Evolutionary conservation across 2,329 filamentous ascomycete genomes (phyloP), one percentile per base, ranked within the genome.

Genomic region (Stachybotrys elegans): DNA sequence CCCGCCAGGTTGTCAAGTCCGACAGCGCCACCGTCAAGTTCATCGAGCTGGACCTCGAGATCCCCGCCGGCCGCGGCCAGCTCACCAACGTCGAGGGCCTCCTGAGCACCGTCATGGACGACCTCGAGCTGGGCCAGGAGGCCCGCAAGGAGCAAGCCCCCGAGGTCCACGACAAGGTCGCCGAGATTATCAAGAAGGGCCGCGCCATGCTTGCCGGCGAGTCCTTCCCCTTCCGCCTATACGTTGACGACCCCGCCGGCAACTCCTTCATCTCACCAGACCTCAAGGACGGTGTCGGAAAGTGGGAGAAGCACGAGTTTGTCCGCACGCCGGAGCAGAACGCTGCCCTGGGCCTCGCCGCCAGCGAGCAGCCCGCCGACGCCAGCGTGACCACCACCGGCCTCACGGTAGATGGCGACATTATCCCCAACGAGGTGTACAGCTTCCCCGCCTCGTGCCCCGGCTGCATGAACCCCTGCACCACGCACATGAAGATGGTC

Each of bases 401-500:
- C 14, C 63, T 75, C 22, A 65, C 61, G 21, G 62, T 63, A 4
- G 79, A 85, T 35, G 84, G 88, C 22, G 86, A 95, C n/a, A 93
- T 97, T 56, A 76, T 93, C 39, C 88, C 94, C 51, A 86, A 95
- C 62, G 86, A 95, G 64, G 86, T 96, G 22, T 97, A 97, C 72
- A 84, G 83, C 47, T 93, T 98, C 69, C 92, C 92, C 3, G 85
- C 91, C 6, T 87, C 83, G 46, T 98, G 93, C 65, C 93, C 93
- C 1, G 92, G 88, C 49, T 98, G 93, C 73, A 83, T 84, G 59
- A 87, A 87, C 66, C 71, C 81, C 5, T 96, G 91, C 68, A 82
- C 83, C 4, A 95, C 94, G 9, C 91, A 95, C 67, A 96, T 96
- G 89, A 95, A 96, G 73, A 95, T 95, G 84, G 89, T 97, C 45